Base-by-base conservation (phyloP, 495 filamentous ascomycete genomes). In the Lasiosphaeria miniovina region DNA sequence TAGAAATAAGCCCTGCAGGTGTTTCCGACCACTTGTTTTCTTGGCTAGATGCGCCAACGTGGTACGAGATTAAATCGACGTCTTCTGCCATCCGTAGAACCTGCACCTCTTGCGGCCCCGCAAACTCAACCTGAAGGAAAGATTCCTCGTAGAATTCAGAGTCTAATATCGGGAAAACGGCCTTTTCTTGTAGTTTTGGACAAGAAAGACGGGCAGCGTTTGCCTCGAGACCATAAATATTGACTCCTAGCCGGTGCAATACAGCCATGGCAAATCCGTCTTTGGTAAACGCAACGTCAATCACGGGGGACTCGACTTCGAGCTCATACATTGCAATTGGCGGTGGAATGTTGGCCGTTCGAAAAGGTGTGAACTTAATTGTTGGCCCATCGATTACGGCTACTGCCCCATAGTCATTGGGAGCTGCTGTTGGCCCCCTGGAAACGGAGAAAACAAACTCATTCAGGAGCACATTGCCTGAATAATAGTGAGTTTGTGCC, bases 301-400 rank as follows among this genome's bases (percentile, higher is more conserved):
- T 75, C 8, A 82, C 79, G 54, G 86, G 87, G 4, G 81, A 81
- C 45, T 80, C 77, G 35, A 90, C 67, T 31, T 75, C 61, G 51
- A 97, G 65, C 61, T 96, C 90, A 65, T 86, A 86, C 56, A 93
- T 79, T 14, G 93, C 84, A 91, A 97, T 96, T 36, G 94, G 94
- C 40, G 94, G 94, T 43, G 94, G 94, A 14, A 95, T 82, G 64
- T 93, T 96, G 45, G 90, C 87, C 51, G 86, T 77, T 59, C 89
- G 80, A 66, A 98, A 79, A 4, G 95, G 90, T 5, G 94, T 97
- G 52, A 98, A 71, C 68, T 95, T 95, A 56, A 97, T 77, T 24
- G 65, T 80, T 69, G 84, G 82, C 51, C 93, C 93, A 74, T 97
- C 93, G 45, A 96, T 84, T n/a, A 96, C 92, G 33, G 86, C 90